Evolutionary conservation across 352 stramenopile genomes (phyloP), one percentile per base, ranked within the genome.

Genomic region (Phytophthora pinifolia): DNA sequence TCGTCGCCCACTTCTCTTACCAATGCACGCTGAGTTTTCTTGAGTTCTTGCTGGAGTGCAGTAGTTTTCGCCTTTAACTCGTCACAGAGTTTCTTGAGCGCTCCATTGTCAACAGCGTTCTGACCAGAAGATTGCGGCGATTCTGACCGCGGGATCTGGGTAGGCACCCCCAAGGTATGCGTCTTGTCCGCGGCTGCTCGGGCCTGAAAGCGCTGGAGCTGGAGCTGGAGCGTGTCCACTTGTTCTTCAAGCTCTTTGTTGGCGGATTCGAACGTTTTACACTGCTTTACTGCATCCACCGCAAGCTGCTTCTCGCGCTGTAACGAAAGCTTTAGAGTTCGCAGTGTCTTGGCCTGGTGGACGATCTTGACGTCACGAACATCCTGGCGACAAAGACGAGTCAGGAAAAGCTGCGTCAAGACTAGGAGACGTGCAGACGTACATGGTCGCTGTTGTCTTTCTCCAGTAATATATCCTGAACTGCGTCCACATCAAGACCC

Each of bases 361-460:
- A 92, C 72, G 44, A 92, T 92, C 62, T 92, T 91, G 9, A 72
- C 54, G 38, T 93, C 76, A 6, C 80, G 78, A 46, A 89, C 63
- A 54, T 92, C 78, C 79, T 92, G 51, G n/a, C 62, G 1, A 48
- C 35, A 46, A 33, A 62, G 41, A 33, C 22, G 49, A 29, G 18
- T 45, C 14, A 59, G 5, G 6, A 32, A 41, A 41, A 46, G 25
- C 9, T 5, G 29, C 29, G 9, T 3, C 3, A 10, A 18, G 27
- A 13, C 1, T 22, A 31, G 12, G 22, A 27, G 22, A 27, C 22
- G 3, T 27, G 22, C 22, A 27, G 22, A 45, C 61, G 32, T 62
- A 89, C 82, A 52, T 90, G 79, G 9, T 88, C 79, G 1, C 57
- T 47, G 33, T 56, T 60, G 32, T 84, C 76, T 33, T 83, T 83